Evolutionary conservation across 208 protist species (phyloP), one percentile per base, ranked within the genome.

Genomic region (Sergeia podlipaevii): DNA sequence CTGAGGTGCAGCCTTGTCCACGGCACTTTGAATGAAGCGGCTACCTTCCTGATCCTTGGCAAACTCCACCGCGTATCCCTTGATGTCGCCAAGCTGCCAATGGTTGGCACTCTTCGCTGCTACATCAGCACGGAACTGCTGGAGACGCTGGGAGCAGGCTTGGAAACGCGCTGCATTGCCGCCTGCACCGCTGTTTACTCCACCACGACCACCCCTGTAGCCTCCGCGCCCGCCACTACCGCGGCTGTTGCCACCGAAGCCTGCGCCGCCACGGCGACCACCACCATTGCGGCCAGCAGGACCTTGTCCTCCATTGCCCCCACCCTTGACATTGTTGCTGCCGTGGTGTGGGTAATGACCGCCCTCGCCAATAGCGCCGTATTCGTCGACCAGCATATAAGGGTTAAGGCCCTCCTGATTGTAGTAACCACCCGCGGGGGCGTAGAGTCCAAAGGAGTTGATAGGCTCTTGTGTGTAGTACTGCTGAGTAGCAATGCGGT

Each of bases 41-140:
- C 96, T 98, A 51, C 97, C 97, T 61, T 98, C 96, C 79, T 99
- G 97, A 65, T 99, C 97, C 45, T 92, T 79, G 39, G 86, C 86
- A 69, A 98, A 98, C 60, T 98, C 96, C 1, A 97, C 83, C 6
- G 97, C 86, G 65, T 97, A 76, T 21, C 86, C 91, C 17, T 77
- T 62, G 36, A 98, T 91, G 54, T 97, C 87, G 36, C 60, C 45
- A 33, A 95, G 77, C n/a, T 53, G 37, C 84, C 88, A 95, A 18
- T 61, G 45, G 17, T 62, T 49, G 15, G 47, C 28, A 38, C 68
- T 72, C 60, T 81, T 64, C 39, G 69, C 70, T 33, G 56, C 63
- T 24, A 69, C 65, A 37, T 83, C 82, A 20, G 65, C 55, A 32
- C 72, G 86, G 53, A 93, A 90, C 45, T 67, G 64, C 45, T 78